Conservation (phyloP, 305 asterid genomes). For the Fraxinus floribunda region DNA sequence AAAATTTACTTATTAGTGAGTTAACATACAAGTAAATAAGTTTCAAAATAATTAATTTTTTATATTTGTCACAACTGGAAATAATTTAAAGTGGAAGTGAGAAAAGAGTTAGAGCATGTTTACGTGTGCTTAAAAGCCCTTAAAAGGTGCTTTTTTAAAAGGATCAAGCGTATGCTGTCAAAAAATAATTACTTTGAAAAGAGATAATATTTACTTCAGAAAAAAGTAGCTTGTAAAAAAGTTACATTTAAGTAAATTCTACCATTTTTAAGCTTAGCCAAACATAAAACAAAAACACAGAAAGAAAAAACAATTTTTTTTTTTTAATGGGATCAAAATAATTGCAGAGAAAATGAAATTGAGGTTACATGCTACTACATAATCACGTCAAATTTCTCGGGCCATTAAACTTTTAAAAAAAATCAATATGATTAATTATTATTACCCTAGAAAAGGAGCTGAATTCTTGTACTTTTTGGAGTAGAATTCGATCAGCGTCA, state of each 20-base stretch:
- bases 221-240: neutral
- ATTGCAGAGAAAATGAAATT: neutral
- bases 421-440: neutral
- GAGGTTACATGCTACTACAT: neutral
- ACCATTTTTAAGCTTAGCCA: neutral
- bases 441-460: slow-evolving; percentile 82
- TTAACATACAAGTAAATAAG: neutral
- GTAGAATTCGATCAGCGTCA: slow-evolving; percentile 68
- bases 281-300: neutral
- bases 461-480: slow-evolving; percentile 62
- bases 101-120: neutral
- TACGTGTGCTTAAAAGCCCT: neutral
- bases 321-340: neutral
- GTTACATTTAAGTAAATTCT: neutral
- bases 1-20: neutral
- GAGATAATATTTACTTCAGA: neutral
- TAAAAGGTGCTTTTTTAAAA: neutral
- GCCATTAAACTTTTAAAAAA: neutral
- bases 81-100: neutral
- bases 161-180: neutral
- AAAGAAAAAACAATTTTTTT: neutral
- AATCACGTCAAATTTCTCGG: neutral
- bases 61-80: neutral
- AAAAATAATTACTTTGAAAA: neutral
- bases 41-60: neutral